Base-by-base conservation (phyloP, 2,329 filamentous ascomycete species). In the Helicocarpus griseus region DNA sequence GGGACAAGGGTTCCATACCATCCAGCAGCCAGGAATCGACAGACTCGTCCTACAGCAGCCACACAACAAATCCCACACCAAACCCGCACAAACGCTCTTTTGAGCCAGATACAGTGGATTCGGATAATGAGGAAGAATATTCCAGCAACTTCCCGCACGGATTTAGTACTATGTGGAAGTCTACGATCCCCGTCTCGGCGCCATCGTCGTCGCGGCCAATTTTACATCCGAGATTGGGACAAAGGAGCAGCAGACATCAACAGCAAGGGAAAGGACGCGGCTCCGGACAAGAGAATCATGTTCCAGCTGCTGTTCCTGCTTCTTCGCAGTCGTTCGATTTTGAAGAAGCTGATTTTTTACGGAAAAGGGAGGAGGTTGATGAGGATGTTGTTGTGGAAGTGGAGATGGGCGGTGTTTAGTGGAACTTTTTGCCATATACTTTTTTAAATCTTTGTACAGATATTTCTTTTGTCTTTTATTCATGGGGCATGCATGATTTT, bases 261-360 rank as follows among this genome's bases (percentile, higher is more conserved):
- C 14, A 26, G 4, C 44, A 29, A 56, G 53, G 38, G 57, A 62
- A 48, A 56, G 59, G 24, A 58, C 54, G 54, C 52, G 56, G 33
- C 56, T 57, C 48, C 52, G 53, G 48, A 14, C 57, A 50, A 47
- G 56, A 50, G 44, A 59, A 54, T 43, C 44, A 36, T 44, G 54
- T 49, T 33, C 40, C 51, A 43, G 41, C 22, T 17, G 43, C 31
- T 40, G 14, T 14, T 48, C 38, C 50, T n/a, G 47, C 51, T 41
- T 56, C 61, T 21, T 48, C 58, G 38, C 55, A 60, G 28, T 61
- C 63, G 49, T 58, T 62, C 14, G 64, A 68, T 57, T 74, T 76
- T 57, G 72, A 69, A 41, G 72, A 76, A 45, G 69, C 73, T 4
- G 51, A 63, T 3, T 76, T 76, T 53, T 59, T 76, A 49, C 63